A percentile compares a stretch with the other conserved stretches of the same genome.
Conservation (phyloP, 78 protist species). For the Corallochytrium limacisporum region DNA sequence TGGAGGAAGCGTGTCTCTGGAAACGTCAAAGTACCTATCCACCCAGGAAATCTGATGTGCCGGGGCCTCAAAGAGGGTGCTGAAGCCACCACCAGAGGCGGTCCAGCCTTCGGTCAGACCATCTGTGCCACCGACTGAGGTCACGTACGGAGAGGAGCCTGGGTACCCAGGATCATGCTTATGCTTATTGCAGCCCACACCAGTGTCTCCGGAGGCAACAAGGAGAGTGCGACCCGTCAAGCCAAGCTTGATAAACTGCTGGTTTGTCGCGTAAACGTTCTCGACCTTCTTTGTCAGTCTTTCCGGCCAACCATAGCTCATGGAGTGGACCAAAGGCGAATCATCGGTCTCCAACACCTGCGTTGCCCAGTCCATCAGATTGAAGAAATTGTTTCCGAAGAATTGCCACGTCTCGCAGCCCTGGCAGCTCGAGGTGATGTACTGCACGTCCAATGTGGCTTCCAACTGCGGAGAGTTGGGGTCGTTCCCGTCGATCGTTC, state of each 20-base stretch:
- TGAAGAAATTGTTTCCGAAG: conserved; percentile 17
- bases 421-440: not conserved
- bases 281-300: not conserved
- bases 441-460: conserved; percentile 8
- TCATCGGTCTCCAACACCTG: too few relatives aligned
- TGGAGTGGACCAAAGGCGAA: conserved; percentile 32
- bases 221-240: conserved; percentile 31
- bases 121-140: too few relatives aligned
- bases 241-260: conserved; percentile 39
- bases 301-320: conserved; percentile 45
- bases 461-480: not conserved
- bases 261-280: conserved; percentile 27
- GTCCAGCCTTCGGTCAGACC: conserved; percentile 32
- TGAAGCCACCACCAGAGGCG: too few relatives aligned
- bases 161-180: too few relatives aligned
- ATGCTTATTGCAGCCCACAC: conserved; percentile 26
- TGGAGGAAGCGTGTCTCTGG: conserved; percentile 1
- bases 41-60: conserved; percentile 22
- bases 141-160: too few relatives aligned
- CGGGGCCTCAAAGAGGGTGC: not conserved
- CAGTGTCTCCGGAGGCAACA: conserved; percentile 49
- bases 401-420: too few relatives aligned
- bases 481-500: not conserved
- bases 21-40: conserved; percentile 26
- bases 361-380: conserved; percentile 18